These are phyloP conservation scores for Rhizodiscina lignyota DNA, from an alignment of 495 filamentous ascomycete genomes.

Conservation along the genomic window DNA sequence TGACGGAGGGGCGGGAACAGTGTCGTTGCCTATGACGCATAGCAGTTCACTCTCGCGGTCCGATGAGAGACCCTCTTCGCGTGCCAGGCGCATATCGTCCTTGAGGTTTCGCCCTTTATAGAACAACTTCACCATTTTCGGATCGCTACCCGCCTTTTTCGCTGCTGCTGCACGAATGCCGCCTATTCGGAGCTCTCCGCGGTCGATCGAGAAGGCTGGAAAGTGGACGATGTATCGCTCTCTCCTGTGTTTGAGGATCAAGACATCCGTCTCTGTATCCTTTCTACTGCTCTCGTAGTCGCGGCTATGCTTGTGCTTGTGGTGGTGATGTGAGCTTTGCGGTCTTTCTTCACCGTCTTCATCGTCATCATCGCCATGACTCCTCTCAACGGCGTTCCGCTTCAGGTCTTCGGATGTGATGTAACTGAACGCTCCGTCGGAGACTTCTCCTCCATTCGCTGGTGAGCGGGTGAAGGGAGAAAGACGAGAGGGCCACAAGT, in stretches of 20 bases:
- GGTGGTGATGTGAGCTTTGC: no score
- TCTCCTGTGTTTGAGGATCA: constrained; percentile 57
- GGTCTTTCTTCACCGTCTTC: no score
- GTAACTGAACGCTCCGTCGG: constrained; percentile 67
- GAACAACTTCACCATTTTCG: constrained; percentile 51
- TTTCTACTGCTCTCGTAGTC: constrained; percentile 12
- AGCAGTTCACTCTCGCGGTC: constrained; percentile 59
- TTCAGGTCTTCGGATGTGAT: constrained; percentile 53
- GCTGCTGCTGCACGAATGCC: constrained; percentile 50
- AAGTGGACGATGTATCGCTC: constrained; percentile 64
- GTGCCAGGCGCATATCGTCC: constrained; percentile 44
- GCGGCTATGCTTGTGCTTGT: constrained; percentile 10
- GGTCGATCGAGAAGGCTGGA: constrained; percentile 64
- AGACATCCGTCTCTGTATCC: constrained; percentile 53
- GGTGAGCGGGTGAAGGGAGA: no score
- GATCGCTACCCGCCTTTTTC: constrained; percentile 42
- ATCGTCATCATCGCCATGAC: no score
- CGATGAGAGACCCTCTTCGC: constrained; percentile 46
- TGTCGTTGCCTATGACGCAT: constrained; percentile 35
- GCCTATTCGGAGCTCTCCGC: constrained; percentile 52
- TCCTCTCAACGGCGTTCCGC: no score
- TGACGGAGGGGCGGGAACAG: constrained; percentile 7
- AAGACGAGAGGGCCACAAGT: no score
- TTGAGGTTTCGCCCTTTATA: constrained; percentile 71
- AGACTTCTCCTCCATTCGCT: constrained; percentile 44